These are phyloP conservation scores for Schizosaccharomyces octosporus DNA, from an alignment of 805 yeast genomes.

Conservation along the genomic window DNA sequence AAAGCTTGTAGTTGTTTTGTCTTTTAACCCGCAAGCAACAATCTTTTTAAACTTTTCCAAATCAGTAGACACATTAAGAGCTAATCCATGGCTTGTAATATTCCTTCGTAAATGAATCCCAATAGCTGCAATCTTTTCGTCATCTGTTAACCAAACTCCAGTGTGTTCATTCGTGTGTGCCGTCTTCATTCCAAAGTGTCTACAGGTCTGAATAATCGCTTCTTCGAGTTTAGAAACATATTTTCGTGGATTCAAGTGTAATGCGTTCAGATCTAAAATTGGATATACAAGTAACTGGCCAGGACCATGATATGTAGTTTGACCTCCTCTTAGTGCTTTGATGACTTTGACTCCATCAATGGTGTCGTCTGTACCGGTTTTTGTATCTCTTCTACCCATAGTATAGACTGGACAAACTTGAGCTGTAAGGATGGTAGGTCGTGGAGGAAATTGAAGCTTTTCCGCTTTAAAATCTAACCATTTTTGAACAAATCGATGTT, in stretches of 20 bases:
- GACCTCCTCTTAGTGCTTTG: slow-evolving; percentile 84
- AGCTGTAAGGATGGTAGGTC: slow-evolving; percentile 52
- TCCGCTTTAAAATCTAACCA: slow-evolving; percentile 4
- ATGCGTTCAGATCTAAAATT: slow-evolving; percentile 41
- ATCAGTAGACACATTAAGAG: slow-evolving; percentile 56
- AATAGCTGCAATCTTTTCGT: slow-evolving; percentile 56
- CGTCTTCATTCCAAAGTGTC: slow-evolving; percentile 16
- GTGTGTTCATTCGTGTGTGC: slow-evolving; percentile 41
- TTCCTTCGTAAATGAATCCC: slow-evolving; percentile 72
- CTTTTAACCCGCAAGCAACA: slow-evolving; percentile 68
- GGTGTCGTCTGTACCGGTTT: slow-evolving; percentile 10
- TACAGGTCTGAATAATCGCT: slow-evolving; percentile 27
- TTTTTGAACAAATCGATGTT: not conserved
- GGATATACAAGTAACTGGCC: slow-evolving; percentile 82
- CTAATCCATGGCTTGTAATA: slow-evolving; percentile 73
- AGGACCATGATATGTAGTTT: slow-evolving; percentile 86
- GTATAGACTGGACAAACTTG: slow-evolving; percentile 75
- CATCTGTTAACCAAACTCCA: slow-evolving; percentile 55
- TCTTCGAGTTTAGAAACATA: slow-evolving; percentile 39
- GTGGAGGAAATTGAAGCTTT: slow-evolving; percentile 15
- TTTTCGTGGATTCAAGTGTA: slow-evolving; percentile 31
- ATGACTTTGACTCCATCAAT: slow-evolving; percentile 26
- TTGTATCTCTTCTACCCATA: slow-evolving; percentile 64
- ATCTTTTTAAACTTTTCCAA: slow-evolving; percentile 42
- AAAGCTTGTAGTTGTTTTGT: slow-evolving; percentile 32